phyloP scores from a whole-genome alignment of 768 basidiomycete genomes.

The Boletus tomentosulus region DNA sequence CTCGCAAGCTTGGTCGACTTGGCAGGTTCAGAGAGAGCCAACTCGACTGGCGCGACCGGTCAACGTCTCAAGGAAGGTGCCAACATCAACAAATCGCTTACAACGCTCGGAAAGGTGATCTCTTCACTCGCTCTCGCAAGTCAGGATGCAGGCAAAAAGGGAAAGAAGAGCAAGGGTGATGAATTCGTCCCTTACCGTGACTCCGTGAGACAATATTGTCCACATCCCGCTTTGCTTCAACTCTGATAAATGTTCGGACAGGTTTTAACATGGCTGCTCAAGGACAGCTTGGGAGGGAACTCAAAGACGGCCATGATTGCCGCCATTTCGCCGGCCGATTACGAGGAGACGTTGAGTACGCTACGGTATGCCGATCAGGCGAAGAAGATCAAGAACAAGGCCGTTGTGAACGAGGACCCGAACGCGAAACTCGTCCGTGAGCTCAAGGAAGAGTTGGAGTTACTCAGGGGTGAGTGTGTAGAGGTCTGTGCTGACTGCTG shows the following conservation, averaged over 20 bases:
- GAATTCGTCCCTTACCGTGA: conserved; percentile 98
- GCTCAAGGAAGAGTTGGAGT: conserved; percentile 96
- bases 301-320: conserved; percentile 99
- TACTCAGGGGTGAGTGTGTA: conserved; percentile 65
- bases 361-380: conserved; percentile 97
- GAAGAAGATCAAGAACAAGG: conserved; percentile 99
- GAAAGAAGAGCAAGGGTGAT: conserved; percentile 84
- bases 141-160: conserved; percentile 65
- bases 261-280: conserved; percentile 97
- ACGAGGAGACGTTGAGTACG: conserved; percentile 95
- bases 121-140: conserved; percentile 72
- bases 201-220: conserved; percentile 56
- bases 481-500: not conserved
- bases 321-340: conserved; percentile 97
- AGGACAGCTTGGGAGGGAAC: conserved; percentile 96
- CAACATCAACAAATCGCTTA: conserved; percentile 98
- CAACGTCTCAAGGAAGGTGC: conserved; percentile 95
- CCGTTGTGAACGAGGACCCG: conserved; percentile 98
- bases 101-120: conserved; percentile 97
- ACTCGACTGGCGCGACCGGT: conserved; percentile 96
- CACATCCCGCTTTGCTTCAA: not conserved
- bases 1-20: conserved; percentile 79
- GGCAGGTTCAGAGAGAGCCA: conserved; percentile 94
- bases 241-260: conserved; percentile 28
- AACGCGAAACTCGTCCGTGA: conserved; percentile 98